These are phyloP conservation scores for Cryptococcus sp. DNA, from an alignment of 1,284 basidiomycete species.

Conservation along the genomic window DNA sequence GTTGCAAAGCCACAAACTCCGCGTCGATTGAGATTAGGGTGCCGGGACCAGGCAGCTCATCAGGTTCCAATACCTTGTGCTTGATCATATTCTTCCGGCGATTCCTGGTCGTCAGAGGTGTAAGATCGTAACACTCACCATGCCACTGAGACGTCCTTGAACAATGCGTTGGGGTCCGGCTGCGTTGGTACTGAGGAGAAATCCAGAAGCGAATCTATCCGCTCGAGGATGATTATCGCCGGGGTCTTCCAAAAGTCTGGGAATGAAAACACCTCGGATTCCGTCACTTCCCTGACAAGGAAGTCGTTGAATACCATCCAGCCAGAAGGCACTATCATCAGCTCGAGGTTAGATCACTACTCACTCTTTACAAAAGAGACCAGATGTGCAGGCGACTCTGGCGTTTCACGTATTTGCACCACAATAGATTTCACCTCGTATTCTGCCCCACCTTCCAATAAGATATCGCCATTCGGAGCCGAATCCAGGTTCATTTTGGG, in stretches of 20 bases:
- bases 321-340: slow-evolving; percentile 60
- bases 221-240: slow-evolving; percentile 79
- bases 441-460: slow-evolving; percentile 54
- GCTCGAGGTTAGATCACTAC: slow-evolving; percentile 14
- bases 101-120: slow-evolving; percentile 53
- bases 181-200: slow-evolving; percentile 62
- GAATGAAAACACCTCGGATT: slow-evolving; percentile 83
- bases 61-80: slow-evolving; percentile 64
- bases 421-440: slow-evolving; percentile 72
- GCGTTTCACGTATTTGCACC: slow-evolving; percentile 71
- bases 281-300: slow-evolving; percentile 73
- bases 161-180: slow-evolving; percentile 70
- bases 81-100: slow-evolving; percentile 69
- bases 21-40: slow-evolving; percentile 93
- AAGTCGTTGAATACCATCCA: slow-evolving; percentile 99
- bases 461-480: slow-evolving; percentile 48
- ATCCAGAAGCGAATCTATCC: slow-evolving; percentile 65
- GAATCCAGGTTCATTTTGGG: neutral
- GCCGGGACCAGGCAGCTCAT: slow-evolving; percentile 81
- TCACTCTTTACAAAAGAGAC: slow-evolving; percentile 80
- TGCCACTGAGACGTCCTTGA: slow-evolving; percentile 80
- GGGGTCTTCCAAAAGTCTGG: slow-evolving; percentile 93
- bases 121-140: slow-evolving; percentile 52
- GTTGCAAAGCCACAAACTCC: slow-evolving; percentile 95
- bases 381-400: slow-evolving; percentile 71